These are phyloP conservation scores for Bocquillonia castaneifolia DNA, from an alignment of 441 rosid species.

Conservation along the genomic window DNA sequence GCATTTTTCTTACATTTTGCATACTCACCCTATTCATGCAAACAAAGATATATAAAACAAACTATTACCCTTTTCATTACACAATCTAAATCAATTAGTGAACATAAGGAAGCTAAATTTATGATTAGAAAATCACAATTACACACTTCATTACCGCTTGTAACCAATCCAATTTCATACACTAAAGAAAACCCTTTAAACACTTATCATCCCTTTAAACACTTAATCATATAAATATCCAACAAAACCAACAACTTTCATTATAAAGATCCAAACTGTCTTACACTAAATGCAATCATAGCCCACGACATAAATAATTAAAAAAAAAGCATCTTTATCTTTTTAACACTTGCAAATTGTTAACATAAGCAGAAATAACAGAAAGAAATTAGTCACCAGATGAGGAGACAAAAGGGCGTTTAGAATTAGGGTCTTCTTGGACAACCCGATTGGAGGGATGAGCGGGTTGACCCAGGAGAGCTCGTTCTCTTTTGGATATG, in stretches of 20 bases:
- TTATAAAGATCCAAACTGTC: background rate
- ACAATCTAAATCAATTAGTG: background rate
- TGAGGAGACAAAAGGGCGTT: conserved; percentile 18
- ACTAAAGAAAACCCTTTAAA: background rate
- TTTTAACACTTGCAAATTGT: no score
- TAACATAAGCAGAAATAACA: background rate
- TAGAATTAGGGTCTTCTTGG: background rate
- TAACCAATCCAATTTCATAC: background rate
- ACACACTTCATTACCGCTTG: no score
- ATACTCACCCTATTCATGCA: no score
- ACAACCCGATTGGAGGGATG: conserved; percentile 12
- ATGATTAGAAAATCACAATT: no score
- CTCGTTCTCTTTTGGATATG: conserved; percentile 65
- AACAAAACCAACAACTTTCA: background rate
- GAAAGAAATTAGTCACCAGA: conserved; percentile 32
- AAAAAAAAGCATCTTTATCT: background rate
- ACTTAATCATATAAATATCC: background rate
- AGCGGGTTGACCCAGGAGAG: conserved; percentile 28
- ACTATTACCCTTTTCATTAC: no score
- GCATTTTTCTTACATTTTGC: no score
- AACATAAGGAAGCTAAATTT: no score
- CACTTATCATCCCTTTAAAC: no score
- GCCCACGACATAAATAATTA: background rate
- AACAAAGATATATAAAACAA: no score
- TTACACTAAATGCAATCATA: background rate